Evolutionary conservation across 768 basidiomycete species (phyloP).

Genomic region (Pulveroboletus sp.): DNA sequence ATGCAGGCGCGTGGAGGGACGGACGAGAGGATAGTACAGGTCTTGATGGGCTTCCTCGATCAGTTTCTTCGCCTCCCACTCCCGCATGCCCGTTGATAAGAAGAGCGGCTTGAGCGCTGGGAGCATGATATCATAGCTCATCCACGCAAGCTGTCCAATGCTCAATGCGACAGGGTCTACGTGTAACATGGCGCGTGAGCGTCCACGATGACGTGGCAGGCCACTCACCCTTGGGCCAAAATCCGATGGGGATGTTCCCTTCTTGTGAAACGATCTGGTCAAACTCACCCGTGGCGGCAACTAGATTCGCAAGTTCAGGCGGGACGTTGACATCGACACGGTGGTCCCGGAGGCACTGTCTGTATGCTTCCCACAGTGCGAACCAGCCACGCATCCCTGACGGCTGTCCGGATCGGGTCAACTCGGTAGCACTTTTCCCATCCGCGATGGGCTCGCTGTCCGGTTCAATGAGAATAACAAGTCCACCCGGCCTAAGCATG

Average conservation of each 20-base stretch:
- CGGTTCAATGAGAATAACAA: constrained; percentile 62
- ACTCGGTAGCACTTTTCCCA: constrained; percentile 36
- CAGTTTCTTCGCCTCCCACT: constrained; percentile 50
- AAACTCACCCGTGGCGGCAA: constrained; percentile 47
- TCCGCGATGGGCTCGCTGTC: constrained; percentile 50
- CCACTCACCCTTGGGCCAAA: constrained; percentile 56
- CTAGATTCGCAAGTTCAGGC: constrained; percentile 45
- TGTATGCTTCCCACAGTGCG: constrained; percentile 58
- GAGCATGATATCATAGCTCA: constrained; percentile 63
- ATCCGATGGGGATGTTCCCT: constrained; percentile 63
- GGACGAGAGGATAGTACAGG: constrained; percentile 54
- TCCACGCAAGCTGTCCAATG: constrained; percentile 68
- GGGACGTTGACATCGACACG: constrained; percentile 58
- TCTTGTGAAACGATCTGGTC: constrained; percentile 52
- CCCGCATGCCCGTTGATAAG: constrained; percentile 47
- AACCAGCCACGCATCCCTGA: constrained; percentile 55
- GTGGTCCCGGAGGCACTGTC: constrained; percentile 47
- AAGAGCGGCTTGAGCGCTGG: constrained; percentile 61
- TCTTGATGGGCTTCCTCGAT: constrained; percentile 62
- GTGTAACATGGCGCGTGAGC: constrained; percentile 8
- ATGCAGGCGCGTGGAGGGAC: constrained; percentile 49
- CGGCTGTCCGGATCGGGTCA: constrained; percentile 28
- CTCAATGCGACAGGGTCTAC: constrained; percentile 56
- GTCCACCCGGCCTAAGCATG: constrained; percentile 64
- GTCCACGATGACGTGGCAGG: constrained; percentile 4